A percentile compares a stretch with the other conserved stretches of the same genome.
Conservation (phyloP, 768 basidiomycete species). For the Rhizopogon sp. region DNA sequence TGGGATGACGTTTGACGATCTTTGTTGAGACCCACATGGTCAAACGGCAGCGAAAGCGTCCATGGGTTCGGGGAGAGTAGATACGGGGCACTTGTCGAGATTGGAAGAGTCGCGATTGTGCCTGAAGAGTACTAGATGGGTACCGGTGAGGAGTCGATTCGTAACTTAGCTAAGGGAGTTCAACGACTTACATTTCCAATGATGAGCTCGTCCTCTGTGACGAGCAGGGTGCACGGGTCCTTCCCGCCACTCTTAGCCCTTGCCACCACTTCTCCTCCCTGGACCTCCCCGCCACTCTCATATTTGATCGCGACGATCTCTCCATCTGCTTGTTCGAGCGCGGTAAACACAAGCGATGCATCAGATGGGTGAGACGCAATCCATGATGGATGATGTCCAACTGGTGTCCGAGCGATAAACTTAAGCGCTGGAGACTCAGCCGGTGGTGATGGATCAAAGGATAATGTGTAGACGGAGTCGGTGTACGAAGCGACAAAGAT, state of each 20-base stretch:
- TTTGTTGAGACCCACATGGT: constrained; percentile 55
- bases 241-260: constrained; percentile 47
- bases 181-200: constrained; percentile 65
- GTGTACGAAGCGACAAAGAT: constrained; percentile 69
- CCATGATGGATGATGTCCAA: constrained; percentile 75
- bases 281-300: constrained; percentile 39
- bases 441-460: constrained; percentile 57
- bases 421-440: constrained; percentile 50
- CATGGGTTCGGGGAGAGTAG: constrained; percentile 30
- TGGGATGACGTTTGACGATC: constrained; percentile 70
- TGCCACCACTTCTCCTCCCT: constrained; percentile 39
- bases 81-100: constrained; percentile 45
- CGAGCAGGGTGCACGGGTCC: constrained; percentile 62
- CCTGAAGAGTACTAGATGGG: constrained; percentile 63
- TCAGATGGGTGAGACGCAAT: constrained; percentile 56
- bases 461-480: constrained; percentile 54
- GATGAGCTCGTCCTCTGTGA: constrained; percentile 52
- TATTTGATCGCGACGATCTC: constrained; percentile 55
- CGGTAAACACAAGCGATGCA: constrained; percentile 56
- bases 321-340: constrained; percentile 65
- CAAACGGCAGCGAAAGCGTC: constrained; percentile 36
- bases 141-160: neutral
- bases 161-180: neutral
- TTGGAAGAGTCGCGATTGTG: constrained; percentile 49
- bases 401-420: constrained; percentile 37